phyloP scores from a whole-genome alignment of 2,329 filamentous ascomycete genomes.

The Fusarium verrucosum region DNA sequence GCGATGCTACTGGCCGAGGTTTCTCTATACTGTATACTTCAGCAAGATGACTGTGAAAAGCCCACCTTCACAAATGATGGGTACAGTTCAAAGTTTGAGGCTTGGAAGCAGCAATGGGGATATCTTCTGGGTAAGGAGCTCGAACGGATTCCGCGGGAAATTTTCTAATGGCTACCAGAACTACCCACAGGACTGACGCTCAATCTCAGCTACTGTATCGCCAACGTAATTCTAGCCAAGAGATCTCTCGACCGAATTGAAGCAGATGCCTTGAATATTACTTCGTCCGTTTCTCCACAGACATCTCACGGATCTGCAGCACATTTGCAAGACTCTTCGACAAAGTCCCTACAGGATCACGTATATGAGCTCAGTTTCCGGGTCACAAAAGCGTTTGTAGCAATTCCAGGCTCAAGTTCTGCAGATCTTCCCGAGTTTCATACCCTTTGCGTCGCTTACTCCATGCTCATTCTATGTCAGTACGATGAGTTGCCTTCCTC shows the following conservation, averaged over 20 bases:
- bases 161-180: constrained; percentile 1
- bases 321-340: constrained; percentile 8
- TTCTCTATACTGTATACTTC: constrained; percentile 50
- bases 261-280: neutral
- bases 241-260: constrained; percentile 17
- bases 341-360: constrained; percentile 2
- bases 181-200: constrained; percentile 10
- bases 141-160: no score
- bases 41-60: constrained; percentile 46
- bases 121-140: constrained; percentile 22
- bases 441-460: constrained; percentile 19
- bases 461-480: constrained; percentile 23
- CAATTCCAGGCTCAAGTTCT: constrained; percentile 14
- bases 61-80: constrained; percentile 41
- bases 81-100: constrained; percentile 8
- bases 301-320: neutral
- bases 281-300: constrained; percentile 5
- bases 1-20: constrained; percentile 54
- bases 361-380: constrained; percentile 21
- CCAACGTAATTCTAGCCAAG: constrained; percentile 23
- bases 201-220: constrained; percentile 20
- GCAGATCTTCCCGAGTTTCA: constrained; percentile 24
- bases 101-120: constrained; percentile 33
- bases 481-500: constrained; percentile 14
- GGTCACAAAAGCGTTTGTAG: constrained; percentile 16